Conservation (phyloP, 139 green algal genomes). For the Eudorina sp. region DNA sequence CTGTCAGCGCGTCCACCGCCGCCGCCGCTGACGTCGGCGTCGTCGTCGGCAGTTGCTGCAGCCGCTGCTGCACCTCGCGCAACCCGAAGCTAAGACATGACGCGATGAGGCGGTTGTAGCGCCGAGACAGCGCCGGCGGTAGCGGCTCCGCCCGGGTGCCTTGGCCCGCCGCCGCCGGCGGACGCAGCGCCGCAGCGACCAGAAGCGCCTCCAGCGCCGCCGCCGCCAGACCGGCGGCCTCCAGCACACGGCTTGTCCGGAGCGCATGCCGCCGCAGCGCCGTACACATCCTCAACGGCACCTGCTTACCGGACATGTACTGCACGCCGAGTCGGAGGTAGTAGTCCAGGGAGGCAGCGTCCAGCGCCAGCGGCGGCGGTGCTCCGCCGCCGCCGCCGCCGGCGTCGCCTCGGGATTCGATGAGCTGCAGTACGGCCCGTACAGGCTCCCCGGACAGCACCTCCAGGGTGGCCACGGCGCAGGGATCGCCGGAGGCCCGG, state of each 20-base stretch:
- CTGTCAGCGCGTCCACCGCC: neutral
- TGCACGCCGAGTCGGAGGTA: slow-evolving; percentile 36
- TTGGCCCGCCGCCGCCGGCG: neutral
- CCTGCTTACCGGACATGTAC: slow-evolving; percentile 37
- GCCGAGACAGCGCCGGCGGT: neutral
- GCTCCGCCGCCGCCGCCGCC: neutral
- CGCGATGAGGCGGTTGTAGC: slow-evolving; percentile 30
- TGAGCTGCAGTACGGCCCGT: slow-evolving; percentile 23
- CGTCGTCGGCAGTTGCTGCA: neutral
- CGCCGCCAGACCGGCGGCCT: slow-evolving; percentile 48
- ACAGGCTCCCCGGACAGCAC: neutral
- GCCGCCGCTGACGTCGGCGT: no score
- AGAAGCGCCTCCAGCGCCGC: slow-evolving; percentile 60
- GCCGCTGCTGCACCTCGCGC: slow-evolving; percentile 26
- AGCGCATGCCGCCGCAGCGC: slow-evolving; percentile 44
- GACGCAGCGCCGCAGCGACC: slow-evolving; percentile 50
- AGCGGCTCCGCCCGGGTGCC: neutral
- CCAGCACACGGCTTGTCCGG: slow-evolving; percentile 21
- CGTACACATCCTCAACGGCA: neutral
- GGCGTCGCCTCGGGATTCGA: neutral
- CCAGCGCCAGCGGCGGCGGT: neutral
- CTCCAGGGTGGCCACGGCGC: slow-evolving; percentile 34
- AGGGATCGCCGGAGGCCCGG: slow-evolving; percentile 19
- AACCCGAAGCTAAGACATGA: slow-evolving; percentile 7
- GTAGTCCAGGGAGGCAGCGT: slow-evolving; percentile 47